Evolutionary conservation across 257 asterid species (phyloP).

Genomic region (Voacanga thouarsii): DNA sequence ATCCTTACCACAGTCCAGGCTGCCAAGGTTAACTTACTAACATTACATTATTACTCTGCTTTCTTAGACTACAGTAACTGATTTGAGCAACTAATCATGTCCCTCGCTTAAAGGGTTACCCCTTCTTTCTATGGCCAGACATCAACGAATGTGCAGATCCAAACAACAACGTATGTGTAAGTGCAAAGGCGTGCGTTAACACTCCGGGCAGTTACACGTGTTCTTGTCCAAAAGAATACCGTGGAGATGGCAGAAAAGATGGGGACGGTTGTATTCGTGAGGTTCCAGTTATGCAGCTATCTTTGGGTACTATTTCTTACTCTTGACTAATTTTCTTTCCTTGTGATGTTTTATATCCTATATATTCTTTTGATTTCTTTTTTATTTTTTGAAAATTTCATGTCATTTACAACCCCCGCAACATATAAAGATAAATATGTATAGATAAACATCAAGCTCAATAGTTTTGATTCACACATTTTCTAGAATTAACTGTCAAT

Average conservation of each 20-base stretch:
- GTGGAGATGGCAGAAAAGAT: slow-evolving; percentile 50
- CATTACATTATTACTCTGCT: no score
- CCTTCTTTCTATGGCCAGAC: slow-evolving; percentile 19
- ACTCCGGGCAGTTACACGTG: slow-evolving; percentile 47
- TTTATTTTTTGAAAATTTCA: no score
- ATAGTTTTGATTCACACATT: no score
- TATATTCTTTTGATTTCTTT: neutral
- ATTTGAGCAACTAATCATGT: no score
- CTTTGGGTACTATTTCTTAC: slow-evolving; percentile 24
- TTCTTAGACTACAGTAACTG: neutral
- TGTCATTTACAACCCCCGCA: no score
- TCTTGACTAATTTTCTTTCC: neutral
- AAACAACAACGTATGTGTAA: slow-evolving; percentile 20
- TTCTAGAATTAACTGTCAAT: no score
- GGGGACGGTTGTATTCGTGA: slow-evolving; percentile 49
- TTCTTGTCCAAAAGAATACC: slow-evolving; percentile 52
- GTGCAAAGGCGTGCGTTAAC: slow-evolving; percentile 36
- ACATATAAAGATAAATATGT: no score
- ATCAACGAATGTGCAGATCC: slow-evolving; percentile 41
- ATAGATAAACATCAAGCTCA: no score
- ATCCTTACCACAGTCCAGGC: slow-evolving; percentile 63
- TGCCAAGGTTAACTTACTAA: slow-evolving; percentile 48
- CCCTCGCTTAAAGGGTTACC: no score
- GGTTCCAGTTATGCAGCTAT: slow-evolving; percentile 46
- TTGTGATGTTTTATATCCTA: neutral